Evolutionary conservation across 495 filamentous ascomycete genomes (phyloP), one percentile per base, ranked within the genome.

Genomic region (Penicillium macrosclerotiorum): DNA sequence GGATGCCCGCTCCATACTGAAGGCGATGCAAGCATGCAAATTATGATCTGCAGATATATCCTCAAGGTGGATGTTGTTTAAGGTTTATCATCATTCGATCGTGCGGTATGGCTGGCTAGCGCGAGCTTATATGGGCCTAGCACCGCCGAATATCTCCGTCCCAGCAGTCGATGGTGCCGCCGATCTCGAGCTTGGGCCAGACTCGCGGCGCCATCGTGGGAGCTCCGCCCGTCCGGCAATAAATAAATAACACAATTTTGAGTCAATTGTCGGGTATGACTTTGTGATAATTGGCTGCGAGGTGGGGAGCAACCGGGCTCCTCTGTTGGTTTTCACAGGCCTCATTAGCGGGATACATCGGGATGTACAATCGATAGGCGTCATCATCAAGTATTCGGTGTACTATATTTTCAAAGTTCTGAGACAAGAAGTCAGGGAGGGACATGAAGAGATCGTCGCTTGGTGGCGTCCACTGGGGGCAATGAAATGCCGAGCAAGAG

Each of bases 41-140:
- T 55, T 59, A 14, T 45, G 55, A 59, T 59, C 55, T 55, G 27
- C 55, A 52, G 43, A 25, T 31, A 30, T 24, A 30, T 19, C 34
- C 26, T 29, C 18, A 24, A n/a, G 22, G 22, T 36, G 20, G 42
- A 23, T 38, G 34, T 24, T 23, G 16, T 19, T 37, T 25, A 17
- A 46, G 33, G 22, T 27, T 40, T 11, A 36, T 35, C 29, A 22
- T 9, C 30, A 17, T 26, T 31, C 19, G 18, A 33, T 45, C 25
- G 18, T 16, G 25, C 22, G 8, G 32, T 27, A n/a, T 47, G 49
- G 43, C 43, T 52, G 43, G 43, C 49, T 37, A 42, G 49, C 40
- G 37, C 32, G 11, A 47, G 49, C 49, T 52, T 47, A 39, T 38
- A 47, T 52, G 49, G 43, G 38, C 43, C 49, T 17, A 18, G 31